Evolutionary conservation across 2,329 filamentous ascomycete genomes (phyloP), one percentile per base, ranked within the genome.

Genomic region (Sodiomyces alkalinus): DNA sequence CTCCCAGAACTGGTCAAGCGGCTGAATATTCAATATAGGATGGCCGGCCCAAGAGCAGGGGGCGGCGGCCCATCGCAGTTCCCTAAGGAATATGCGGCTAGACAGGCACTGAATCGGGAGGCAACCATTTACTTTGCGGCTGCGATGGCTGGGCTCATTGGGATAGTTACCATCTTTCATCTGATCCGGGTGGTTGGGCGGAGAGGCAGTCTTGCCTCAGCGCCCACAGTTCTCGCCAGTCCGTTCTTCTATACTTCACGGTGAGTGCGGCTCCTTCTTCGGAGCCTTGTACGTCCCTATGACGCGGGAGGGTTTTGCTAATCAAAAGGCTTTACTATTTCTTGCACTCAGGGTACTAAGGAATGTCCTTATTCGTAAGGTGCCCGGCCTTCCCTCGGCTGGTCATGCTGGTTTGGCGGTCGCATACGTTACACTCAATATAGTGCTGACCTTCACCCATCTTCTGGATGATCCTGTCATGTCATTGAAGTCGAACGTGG

Each of bases 401-500:
- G 55, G 49, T 6, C 53, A 58, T 31, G 40, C 41, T 0, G 26
- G 41, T 7, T 23, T 52, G 7, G 37, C 50, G 17, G 20, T 37
- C 7, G 18, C 39, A 4, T 59, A 53, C 19, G 8, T 52, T 6
- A 38, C 36, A 5, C 40, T 55, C 26, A 58, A 58, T 26, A 10
- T 53, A 11, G 32, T 46, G 11, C 33, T 48, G 12, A 39, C 42
- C 5, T 51, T 59, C 23, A 43, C 42, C 7, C 45, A 51, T 29
- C 33, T 29, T 20, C 14, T 51, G n/a, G 42, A 55, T 30, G 44
- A 46, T 26, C 33, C 39, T 8, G 44, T 40, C 14, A 35, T 53
- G 37, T 26, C 41, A 1, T 32, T 47, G 17, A 33, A 42, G 17
- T 41, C 45, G 14, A 56, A 55, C 29, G 23, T 58, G n/a, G 51